Evolutionary conservation across 345 rosid species (phyloP).

Genomic region (Kandelia obovata): DNA sequence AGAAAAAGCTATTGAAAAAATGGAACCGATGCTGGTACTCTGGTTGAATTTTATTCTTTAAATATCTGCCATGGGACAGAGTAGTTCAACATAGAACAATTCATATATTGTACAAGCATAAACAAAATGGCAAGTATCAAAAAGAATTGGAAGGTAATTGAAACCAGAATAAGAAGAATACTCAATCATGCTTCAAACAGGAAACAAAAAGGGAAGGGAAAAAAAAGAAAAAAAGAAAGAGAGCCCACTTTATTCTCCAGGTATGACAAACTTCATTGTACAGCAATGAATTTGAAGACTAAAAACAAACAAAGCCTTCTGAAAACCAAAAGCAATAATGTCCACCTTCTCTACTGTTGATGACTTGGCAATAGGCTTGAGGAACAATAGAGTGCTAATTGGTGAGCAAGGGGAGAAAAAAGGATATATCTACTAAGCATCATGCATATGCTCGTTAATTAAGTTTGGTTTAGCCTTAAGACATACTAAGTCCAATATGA

Average conservation of each 20-base stretch:
- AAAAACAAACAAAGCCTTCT: not conserved
- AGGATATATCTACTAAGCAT: too few relatives aligned
- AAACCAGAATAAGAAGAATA: not conserved
- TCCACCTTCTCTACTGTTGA: too few relatives aligned
- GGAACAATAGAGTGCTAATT: too few relatives aligned
- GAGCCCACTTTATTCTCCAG: too few relatives aligned
- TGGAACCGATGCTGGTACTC: conserved; percentile 67
- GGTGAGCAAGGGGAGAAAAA: too few relatives aligned
- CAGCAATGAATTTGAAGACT: too few relatives aligned
- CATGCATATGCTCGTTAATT: too few relatives aligned
- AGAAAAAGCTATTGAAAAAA: conserved; percentile 96
- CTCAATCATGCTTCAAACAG: not conserved
- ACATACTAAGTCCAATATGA: too few relatives aligned
- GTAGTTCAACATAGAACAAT: not conserved
- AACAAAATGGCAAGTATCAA: not conserved
- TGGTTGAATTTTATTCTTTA: conserved; percentile 59
- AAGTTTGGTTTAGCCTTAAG: too few relatives aligned
- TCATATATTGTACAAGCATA: not conserved
- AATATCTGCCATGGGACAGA: conserved; percentile 47
- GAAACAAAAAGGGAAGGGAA: not conserved
- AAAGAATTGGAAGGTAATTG: not conserved
- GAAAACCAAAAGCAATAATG: too few relatives aligned
- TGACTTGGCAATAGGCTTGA: too few relatives aligned
- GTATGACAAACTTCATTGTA: too few relatives aligned
- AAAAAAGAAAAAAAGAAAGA: not conserved